phyloP scores from a whole-genome alignment of 371 early-diverging fungal species.

The Catenaria anguillulae region DNA sequence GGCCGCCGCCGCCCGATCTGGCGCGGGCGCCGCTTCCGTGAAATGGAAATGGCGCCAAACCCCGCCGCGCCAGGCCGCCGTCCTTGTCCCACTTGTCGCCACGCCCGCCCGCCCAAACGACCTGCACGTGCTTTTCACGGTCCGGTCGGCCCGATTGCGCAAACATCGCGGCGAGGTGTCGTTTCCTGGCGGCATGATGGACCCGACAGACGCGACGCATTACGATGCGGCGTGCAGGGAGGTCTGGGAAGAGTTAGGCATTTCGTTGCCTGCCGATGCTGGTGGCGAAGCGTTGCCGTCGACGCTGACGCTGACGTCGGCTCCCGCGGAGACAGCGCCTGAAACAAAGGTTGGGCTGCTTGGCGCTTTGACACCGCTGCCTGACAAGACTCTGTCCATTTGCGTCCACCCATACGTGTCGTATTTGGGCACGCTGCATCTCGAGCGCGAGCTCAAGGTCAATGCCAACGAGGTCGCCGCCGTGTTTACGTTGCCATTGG shows the following conservation, averaged over 20 bases:
- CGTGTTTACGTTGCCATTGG: conserved; percentile 1
- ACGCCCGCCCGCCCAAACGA: not conserved
- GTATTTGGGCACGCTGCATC: too few relatives aligned
- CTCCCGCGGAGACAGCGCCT: too few relatives aligned
- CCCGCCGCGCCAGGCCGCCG: not conserved
- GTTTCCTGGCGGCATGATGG: not conserved
- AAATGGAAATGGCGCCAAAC: not conserved
- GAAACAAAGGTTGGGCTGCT: too few relatives aligned
- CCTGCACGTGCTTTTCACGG: not conserved
- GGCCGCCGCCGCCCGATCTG: too few relatives aligned
- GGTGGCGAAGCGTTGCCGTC: too few relatives aligned
- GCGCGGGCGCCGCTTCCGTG: not conserved
- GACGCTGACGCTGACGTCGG: too few relatives aligned
- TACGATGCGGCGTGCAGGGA: not conserved
- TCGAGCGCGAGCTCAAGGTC: too few relatives aligned
- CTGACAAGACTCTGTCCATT: too few relatives aligned
- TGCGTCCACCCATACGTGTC: too few relatives aligned
- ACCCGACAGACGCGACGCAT: conserved; percentile 1
- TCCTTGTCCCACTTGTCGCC: not conserved
- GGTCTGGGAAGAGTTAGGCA: not conserved
- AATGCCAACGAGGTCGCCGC: not conserved
- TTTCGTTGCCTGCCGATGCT: too few relatives aligned
- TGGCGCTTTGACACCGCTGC: too few relatives aligned
- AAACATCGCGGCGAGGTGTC: not conserved
- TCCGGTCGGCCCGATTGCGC: not conserved